phyloP scores from a whole-genome alignment of 306 rosid species.

The Vicia villosa region DNA sequence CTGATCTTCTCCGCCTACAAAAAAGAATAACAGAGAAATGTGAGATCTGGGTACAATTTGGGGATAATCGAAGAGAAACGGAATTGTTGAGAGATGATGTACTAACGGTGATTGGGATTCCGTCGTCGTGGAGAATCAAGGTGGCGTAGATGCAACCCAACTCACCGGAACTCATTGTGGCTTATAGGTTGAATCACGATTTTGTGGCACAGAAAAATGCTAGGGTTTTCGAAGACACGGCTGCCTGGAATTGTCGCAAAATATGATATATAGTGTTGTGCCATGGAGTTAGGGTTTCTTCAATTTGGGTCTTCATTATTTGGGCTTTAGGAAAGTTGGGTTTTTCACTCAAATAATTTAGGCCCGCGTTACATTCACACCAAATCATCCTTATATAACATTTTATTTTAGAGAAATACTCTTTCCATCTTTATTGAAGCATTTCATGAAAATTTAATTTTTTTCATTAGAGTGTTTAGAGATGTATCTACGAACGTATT shows the following conservation, averaged over 20 bases:
- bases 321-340: background rate
- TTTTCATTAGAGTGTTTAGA: no score
- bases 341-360: no score
- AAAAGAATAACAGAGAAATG: background rate
- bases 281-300: background rate
- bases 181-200: background rate
- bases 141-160: constrained; percentile 61
- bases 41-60: background rate
- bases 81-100: background rate
- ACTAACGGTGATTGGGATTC: constrained; percentile 65
- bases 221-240: constrained; percentile 21
- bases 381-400: no score
- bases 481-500: no score
- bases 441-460: no score
- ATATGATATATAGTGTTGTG: no score
- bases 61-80: background rate
- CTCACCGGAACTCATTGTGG: constrained; percentile 58
- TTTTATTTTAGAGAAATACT: no score
- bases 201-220: background rate
- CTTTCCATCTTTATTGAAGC: no score
- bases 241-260: background rate
- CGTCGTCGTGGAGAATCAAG: constrained; percentile 70
- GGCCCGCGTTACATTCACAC: background rate
- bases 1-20: constrained; percentile 70
- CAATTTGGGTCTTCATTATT: background rate